These are phyloP conservation scores for Coelastrella sp. DNA, from an alignment of 139 green algal genomes.

Conservation along the genomic window DNA sequence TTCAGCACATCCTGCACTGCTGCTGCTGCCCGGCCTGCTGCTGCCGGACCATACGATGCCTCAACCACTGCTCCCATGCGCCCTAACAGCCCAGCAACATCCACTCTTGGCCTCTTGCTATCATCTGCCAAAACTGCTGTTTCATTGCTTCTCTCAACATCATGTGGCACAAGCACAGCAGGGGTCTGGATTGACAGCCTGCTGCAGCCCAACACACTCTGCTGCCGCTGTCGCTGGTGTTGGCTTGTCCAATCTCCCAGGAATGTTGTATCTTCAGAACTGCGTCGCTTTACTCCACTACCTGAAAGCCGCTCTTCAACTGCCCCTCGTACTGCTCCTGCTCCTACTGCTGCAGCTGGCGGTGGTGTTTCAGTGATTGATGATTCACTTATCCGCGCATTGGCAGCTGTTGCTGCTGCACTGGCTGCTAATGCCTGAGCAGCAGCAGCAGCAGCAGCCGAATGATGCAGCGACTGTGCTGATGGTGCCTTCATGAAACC, in stretches of 20 bases:
- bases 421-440: not conserved
- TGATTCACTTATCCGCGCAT: not conserved
- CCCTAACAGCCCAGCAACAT: not conserved
- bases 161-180: no score
- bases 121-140: not conserved
- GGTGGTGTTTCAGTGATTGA: not conserved
- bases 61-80: not conserved
- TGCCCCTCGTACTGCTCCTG: no score
- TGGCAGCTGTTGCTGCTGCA: not conserved
- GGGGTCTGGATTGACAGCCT: no score
- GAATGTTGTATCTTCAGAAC: not conserved
- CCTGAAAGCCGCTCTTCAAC: not conserved
- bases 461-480: not conserved
- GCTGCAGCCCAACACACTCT: not conserved
- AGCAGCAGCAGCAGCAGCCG: not conserved
- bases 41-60: not conserved
- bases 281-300: not conserved
- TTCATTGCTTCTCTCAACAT: not conserved
- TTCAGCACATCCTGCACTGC: not conserved
- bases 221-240: not conserved
- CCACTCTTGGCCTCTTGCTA: not conserved
- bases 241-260: not conserved
- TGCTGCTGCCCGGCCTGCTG: not conserved
- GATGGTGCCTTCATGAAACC: not conserved
- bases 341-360: not conserved